Conservation (phyloP, 768 basidiomycete genomes). For the Leccinellum rugosiceps region DNA sequence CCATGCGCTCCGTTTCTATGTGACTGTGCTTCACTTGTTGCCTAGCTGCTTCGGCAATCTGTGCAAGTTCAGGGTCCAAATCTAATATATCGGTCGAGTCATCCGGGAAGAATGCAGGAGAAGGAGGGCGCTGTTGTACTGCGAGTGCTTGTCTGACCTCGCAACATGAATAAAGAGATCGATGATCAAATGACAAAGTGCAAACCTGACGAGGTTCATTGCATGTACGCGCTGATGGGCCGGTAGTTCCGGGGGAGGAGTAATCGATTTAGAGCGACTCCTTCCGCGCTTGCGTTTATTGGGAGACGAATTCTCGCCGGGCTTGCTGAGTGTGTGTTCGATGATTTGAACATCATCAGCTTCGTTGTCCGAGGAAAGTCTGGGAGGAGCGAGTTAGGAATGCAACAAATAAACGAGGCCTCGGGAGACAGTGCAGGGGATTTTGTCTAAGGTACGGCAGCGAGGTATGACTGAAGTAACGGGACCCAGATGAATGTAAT, state of each 20-base stretch:
- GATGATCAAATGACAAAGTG: background rate
- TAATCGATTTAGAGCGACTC: conserved; percentile 69
- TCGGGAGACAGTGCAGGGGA: conserved; percentile 12
- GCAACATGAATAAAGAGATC: conserved; percentile 1
- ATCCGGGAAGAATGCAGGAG: conserved; percentile 42
- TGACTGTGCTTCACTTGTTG: conserved; percentile 26
- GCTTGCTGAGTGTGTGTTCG: conserved; percentile 29
- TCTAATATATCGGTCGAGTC: conserved; percentile 49
- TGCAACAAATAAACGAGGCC: conserved; percentile 6
- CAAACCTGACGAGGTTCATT: conserved; percentile 59
- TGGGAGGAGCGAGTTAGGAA: conserved; percentile 16
- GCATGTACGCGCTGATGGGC: conserved; percentile 53
- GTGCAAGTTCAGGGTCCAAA: conserved; percentile 60
- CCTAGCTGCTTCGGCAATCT: conserved; percentile 45
- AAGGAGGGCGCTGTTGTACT: conserved; percentile 38
- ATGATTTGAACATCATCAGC: conserved; percentile 45
- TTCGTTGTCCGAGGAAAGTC: conserved; percentile 41
- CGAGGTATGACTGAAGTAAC: background rate
- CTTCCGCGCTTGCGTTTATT: conserved; percentile 46
- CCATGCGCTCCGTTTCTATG: conserved; percentile 23
- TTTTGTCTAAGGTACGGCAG: conserved; percentile 1
- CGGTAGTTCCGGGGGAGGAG: conserved; percentile 67
- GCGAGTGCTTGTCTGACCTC: conserved; percentile 47
- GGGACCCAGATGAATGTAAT: background rate
- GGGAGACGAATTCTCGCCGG: conserved; percentile 19